Evolutionary conservation across 2,329 filamentous ascomycete genomes (phyloP), one percentile per base, ranked within the genome.

Genomic region (Fusarium acutatum): DNA sequence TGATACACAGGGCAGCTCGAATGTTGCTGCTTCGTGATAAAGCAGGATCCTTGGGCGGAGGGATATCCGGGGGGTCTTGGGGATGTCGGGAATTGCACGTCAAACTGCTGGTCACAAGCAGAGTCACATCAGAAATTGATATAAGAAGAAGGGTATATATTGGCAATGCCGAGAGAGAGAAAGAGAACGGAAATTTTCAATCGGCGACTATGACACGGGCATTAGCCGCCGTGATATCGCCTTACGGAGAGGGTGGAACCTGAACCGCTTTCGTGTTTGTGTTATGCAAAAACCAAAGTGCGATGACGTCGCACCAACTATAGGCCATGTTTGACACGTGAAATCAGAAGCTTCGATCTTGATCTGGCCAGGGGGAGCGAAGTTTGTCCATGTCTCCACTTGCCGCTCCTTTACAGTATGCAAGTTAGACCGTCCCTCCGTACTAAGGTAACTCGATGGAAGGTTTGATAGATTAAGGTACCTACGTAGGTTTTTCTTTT

Each of bases 271-370:
- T 74, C 70, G 72, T 72, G 43, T 65, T 63, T 61, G 52, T 67
- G 28, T 59, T 71, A 46, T 61, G 63, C 46, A 30, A 64, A 58
- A 61, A 47, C 46, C 46, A 37, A 67, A 59, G 44, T 65, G 40
- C 49, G 43, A 75, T 74, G 72, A 74, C 72, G 72, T 75, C 57
- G 64, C 69, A 44, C 47, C 40, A n/a, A 41, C 43, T 30, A 28
- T n/a, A 35, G 24, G 26, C 56, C 34, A 35, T 20, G 17, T 41
- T 40, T 70, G 75, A 71, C 77, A 78, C 74, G 77, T 78, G 77
- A 78, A 78, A 65, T 77, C 69, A 71, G 58, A 66, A 71, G 66
- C 67, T 69, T 74, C 66, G 43, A 74, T 69, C 50, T 56, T 67
- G 44, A 71, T 70, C 62, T 60, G 61, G 57, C 32, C 32, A 61